These are phyloP conservation scores for Linderniella brevidens DNA, from an alignment of 257 asterid genomes.

Conservation along the genomic window DNA sequence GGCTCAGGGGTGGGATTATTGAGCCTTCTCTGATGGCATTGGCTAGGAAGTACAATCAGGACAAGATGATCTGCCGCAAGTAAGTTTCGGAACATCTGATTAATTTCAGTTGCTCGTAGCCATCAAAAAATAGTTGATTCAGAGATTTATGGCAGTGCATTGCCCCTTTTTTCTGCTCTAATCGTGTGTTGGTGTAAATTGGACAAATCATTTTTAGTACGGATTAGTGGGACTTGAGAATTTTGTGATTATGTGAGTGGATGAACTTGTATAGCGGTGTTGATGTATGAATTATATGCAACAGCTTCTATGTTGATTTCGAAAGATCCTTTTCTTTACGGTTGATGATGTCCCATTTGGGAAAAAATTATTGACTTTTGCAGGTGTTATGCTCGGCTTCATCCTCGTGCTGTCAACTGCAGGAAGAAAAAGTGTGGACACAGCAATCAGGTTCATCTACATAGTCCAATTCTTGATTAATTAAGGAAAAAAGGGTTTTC, in stretches of 20 bases:
- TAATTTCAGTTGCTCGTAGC: slow-evolving; percentile 1
- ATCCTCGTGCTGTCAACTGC: slow-evolving; percentile 9
- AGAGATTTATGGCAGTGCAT: not conserved
- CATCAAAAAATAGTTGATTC: not conserved
- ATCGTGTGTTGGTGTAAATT: not conserved
- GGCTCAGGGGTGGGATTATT: slow-evolving; percentile 24
- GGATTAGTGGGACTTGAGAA: too few relatives aligned
- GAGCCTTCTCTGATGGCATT: slow-evolving; percentile 25
- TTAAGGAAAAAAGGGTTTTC: too few relatives aligned
- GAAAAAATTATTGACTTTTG: too few relatives aligned
- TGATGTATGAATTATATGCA: not conserved
- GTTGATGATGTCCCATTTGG: not conserved
- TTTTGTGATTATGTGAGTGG: too few relatives aligned
- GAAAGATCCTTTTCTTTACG: not conserved
- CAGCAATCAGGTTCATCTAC: slow-evolving; percentile 6
- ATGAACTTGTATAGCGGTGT: too few relatives aligned
- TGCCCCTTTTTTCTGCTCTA: not conserved
- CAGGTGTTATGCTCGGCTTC: slow-evolving; percentile 4
- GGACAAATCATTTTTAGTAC: too few relatives aligned
- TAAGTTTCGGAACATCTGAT: slow-evolving; percentile 4
- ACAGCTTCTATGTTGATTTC: not conserved
- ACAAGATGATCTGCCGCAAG: slow-evolving; percentile 30
- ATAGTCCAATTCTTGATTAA: not conserved
- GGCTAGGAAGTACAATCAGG: slow-evolving; percentile 27
- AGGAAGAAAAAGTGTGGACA: slow-evolving; percentile 10